Conservation (phyloP, 139 green algal genomes). For the Protoeuglena noctilucae region DNA sequence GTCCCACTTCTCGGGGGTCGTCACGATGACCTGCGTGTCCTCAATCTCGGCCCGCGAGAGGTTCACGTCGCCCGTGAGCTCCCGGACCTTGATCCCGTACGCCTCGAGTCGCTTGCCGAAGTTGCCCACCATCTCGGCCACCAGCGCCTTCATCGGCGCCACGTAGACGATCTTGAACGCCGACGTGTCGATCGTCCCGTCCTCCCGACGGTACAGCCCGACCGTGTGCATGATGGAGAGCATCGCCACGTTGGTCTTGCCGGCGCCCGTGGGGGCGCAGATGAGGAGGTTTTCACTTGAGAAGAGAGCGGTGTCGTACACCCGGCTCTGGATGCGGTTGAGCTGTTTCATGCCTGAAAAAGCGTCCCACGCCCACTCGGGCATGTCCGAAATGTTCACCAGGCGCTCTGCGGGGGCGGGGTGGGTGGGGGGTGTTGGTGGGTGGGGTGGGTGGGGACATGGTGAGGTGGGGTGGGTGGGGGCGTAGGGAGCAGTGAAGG, state of each 20-base stretch:
- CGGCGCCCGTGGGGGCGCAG: conserved; percentile 68
- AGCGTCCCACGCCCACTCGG: conserved; percentile 73
- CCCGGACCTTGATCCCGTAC: conserved; percentile 49
- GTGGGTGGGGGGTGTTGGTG: no score
- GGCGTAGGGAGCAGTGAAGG: no score
- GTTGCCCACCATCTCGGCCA: conserved; percentile 97
- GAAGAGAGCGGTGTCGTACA: conserved; percentile 76
- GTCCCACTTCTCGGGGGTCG: conserved; percentile 98
- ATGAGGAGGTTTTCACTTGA: conserved; percentile 88
- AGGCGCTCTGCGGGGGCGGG: conserved; percentile 16
- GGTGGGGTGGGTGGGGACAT: no score
- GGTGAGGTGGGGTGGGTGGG: no score
- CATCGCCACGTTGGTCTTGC: conserved; percentile 98
- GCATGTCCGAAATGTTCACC: conserved; percentile 57
- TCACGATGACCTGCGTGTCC: conserved; percentile 89
- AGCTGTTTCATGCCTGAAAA: conserved; percentile 77
- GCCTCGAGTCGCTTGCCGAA: conserved; percentile 44
- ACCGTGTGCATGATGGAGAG: conserved; percentile 84
- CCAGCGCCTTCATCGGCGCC: conserved; percentile 96
- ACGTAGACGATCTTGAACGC: conserved; percentile 96
- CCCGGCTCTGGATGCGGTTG: conserved; percentile 79
- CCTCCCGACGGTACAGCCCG: conserved; percentile 38
- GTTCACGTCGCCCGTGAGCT: conserved; percentile 82
- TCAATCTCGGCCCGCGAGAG: conserved; percentile 84
- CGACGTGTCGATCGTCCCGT: conserved; percentile 66